Base-by-base conservation (phyloP, 2,329 filamentous ascomycete species). In the Penicillium janthinellum region DNA sequence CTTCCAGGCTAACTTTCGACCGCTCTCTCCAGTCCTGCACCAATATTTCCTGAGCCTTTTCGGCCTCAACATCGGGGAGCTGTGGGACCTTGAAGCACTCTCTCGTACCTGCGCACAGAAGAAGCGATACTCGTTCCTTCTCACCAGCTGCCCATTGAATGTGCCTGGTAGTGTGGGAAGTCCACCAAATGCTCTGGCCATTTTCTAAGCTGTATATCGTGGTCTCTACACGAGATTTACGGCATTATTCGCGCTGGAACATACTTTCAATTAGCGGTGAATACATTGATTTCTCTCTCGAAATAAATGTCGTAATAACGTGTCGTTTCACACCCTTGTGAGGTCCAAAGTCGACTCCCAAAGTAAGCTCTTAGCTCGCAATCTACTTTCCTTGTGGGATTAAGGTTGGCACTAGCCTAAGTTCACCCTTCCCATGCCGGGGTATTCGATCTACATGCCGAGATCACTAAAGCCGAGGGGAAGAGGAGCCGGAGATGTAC, bases 141-240 rank as follows among this genome's bases (percentile, higher is more conserved):
- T 89, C 25, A 84, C 83, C 0, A 87, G 84, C 61, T 79, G 79
- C 14, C 86, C 86, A 0, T 73, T 86, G 37, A 88, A 88, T 68
- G 81, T 85, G 47, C 81, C 82, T 5, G 83, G 85, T 2, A 69
- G 82, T 1, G 73, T 84, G 2, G 79, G 75, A 1, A 82, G 78
- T 31, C 82, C 81, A 25, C 79, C 81, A 12, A 59, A 59, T 56
- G 47, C 47, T 6, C 20, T 50, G 41, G 41, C 41, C n/a, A 44
- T 44, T 17, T 44, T 44, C 17, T 44, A 22, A 10, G 3, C 20
- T 10, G 7, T 2, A 22, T 20, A 8, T 10, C 41, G 20, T 22
- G 15, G 2, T 20, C 17, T 10, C 14, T 25, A 8, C 1, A 5
- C 3, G 14, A 4, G 3, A 10, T n/a, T 12, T 22, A 14, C 15